Evolutionary conservation across 768 basidiomycete species (phyloP).

Genomic region (Pleurotus giganteus): DNA sequence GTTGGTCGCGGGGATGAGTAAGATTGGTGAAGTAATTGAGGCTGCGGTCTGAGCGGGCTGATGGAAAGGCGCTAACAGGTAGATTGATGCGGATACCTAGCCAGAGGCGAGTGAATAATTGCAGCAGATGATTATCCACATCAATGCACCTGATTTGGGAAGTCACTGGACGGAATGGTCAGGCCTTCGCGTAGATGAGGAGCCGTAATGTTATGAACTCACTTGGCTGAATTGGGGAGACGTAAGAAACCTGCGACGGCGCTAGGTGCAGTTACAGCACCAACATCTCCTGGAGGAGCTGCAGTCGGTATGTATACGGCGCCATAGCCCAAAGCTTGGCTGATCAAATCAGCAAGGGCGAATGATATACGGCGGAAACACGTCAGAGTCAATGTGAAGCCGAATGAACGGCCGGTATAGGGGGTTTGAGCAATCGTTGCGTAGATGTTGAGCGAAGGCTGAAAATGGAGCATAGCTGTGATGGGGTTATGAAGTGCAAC

Average conservation of each 20-base stretch:
- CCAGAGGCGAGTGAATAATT: not conserved
- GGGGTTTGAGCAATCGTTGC: slow-evolving; percentile 33
- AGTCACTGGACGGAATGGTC: slow-evolving; percentile 4
- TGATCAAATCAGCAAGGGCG: slow-evolving; percentile 22
- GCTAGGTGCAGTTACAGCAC: slow-evolving; percentile 21
- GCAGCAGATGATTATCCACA: not conserved
- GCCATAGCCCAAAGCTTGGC: slow-evolving; percentile 21
- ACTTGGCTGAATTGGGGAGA: not conserved
- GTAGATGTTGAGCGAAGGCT: slow-evolving; percentile 24
- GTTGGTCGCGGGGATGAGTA: not conserved
- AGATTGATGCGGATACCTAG: slow-evolving; percentile 7
- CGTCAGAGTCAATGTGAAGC: slow-evolving; percentile 9
- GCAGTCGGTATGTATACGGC: slow-evolving; percentile 27
- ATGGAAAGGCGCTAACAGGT: slow-evolving; percentile 2
- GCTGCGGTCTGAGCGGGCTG: not conserved
- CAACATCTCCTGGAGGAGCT: slow-evolving; percentile 26
- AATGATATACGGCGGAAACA: slow-evolving; percentile 18
- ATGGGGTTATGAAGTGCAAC: not conserved
- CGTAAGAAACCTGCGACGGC: slow-evolving; percentile 17
- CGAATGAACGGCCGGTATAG: slow-evolving; percentile 20
- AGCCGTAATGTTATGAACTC: not conserved
- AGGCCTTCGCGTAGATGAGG: not conserved
- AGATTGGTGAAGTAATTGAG: slow-evolving; percentile 1
- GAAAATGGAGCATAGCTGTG: not conserved
- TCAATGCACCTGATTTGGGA: slow-evolving; percentile 9